Conservation (phyloP, 352 stramenopile species). For the Elongisporangium senticosum region DNA sequence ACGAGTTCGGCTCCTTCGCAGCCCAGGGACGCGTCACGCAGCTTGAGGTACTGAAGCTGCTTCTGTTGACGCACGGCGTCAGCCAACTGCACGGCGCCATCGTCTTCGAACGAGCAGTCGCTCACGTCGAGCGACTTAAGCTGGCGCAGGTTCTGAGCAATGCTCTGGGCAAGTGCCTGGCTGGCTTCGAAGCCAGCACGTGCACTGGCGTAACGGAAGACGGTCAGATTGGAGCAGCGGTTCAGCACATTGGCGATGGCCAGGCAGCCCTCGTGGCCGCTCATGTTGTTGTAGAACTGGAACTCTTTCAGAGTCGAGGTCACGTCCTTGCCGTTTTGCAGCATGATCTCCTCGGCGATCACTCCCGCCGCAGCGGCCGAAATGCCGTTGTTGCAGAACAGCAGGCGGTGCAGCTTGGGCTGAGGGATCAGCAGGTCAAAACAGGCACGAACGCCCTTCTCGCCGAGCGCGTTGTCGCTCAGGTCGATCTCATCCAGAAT, state of each 20-base stretch:
- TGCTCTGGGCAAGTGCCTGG: slow-evolving; percentile 32
- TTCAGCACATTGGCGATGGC: slow-evolving; percentile 52
- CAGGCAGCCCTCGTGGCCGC: slow-evolving; percentile 57
- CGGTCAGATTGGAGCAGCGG: slow-evolving; percentile 37
- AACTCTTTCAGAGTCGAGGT: slow-evolving; percentile 60
- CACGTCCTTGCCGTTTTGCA: slow-evolving; percentile 44
- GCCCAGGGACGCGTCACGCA: slow-evolving; percentile 86
- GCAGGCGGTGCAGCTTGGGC: slow-evolving; percentile 43
- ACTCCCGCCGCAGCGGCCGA: slow-evolving; percentile 52
- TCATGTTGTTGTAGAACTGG: slow-evolving; percentile 88
- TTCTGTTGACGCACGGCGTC: slow-evolving; percentile 58
- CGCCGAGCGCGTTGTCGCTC: slow-evolving; percentile 72
- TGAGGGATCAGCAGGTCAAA: slow-evolving; percentile 70
- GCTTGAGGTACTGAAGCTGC: slow-evolving; percentile 75
- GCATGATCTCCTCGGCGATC: slow-evolving; percentile 61
- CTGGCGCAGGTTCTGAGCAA: slow-evolving; percentile 37
- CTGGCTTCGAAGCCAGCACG: slow-evolving; percentile 53
- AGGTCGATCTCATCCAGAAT: slow-evolving; percentile 84
- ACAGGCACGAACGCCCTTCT: slow-evolving; percentile 74
- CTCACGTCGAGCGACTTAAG: slow-evolving; percentile 87
- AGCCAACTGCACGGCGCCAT: slow-evolving; percentile 65
- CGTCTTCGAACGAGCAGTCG: slow-evolving; percentile 88
- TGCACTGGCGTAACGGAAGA: slow-evolving; percentile 65
- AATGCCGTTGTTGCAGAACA: slow-evolving; percentile 81
- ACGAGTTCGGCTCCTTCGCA: slow-evolving; percentile 70